Base-by-base conservation (phyloP, 805 yeast species). In the Lachancea nothofagi region DNA sequence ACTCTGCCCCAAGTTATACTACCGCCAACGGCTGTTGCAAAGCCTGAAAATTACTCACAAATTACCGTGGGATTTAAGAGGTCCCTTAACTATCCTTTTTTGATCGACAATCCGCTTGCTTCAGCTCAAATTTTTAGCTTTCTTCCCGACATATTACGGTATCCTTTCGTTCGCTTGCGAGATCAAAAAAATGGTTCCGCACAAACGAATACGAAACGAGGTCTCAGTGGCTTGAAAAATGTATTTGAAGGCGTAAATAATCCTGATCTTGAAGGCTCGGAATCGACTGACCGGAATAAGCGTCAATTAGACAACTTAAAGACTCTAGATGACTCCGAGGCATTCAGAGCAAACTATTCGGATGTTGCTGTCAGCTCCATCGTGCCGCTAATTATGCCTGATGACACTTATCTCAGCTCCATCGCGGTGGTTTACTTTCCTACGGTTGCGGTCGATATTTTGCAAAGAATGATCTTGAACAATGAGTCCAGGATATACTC, bases 361-460 rank as follows among this genome's bases (percentile, higher is more conserved):
- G 64, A 67, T 26, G 74, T 83, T 19, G 60, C 75, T 7, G 87
- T 88, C 49, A 68, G 69, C 46, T 74, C 80, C 55, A 72, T 89
- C 50, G 77, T 81, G 47, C 97, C 97, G 19, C 82, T 79, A 62
- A 71, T 80, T n/a, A 71, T 84, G 2, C 37, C 67, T 1, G 68
- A 64, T 17, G 70, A 70, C 34, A 65, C 66, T 24, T 89, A 85
- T 61, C 74, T 86, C 47, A 84, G 84, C 41, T 82, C 97, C 0
- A 82, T 88, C 42, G 97, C 96, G 4, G 82, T 81, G 57, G 80
- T 86, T 40, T 85, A 83, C 57, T 80, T 86, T 64, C 94, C 94
- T n/a, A 54, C 62, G 9, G 59, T 60, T 6, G 62, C 71, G 18
- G 72, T 83, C 13, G 48, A 57, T 1, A 57, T 66, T 0, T 70